Base-by-base conservation (phyloP, 2,329 filamentous ascomycete species). In the Parastagonospora avenae region DNA sequence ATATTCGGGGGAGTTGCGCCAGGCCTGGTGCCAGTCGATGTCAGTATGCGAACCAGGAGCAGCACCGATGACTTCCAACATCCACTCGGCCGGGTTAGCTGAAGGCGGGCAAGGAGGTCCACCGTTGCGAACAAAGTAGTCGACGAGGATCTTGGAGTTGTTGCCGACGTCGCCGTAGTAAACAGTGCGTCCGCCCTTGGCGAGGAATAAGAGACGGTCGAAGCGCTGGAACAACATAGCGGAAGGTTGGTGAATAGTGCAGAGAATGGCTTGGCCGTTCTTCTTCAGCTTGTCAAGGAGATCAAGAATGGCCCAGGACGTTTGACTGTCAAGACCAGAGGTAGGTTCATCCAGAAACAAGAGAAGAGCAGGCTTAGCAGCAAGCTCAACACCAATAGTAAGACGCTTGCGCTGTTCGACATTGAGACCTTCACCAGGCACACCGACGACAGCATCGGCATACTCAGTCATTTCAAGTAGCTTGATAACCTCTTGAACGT, bases 231-330 rank as follows among this genome's bases (percentile, higher is more conserved):
- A 96, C 46, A 97, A 82, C 82, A 96, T 92, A 30, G 92, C 92
- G 11, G 91, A 95, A n/a, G 93, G 93, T 74, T 97, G 93, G 73
- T 97, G 93, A 54, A 97, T 97, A 0, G 93, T 97, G 77, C 92
- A 96, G n/a, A 97, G 85, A 74, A 97, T 91, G 44, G 93, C 92
- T 46, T 74, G 71, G 12, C 93, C 92, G 56, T 86, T 89, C 73
- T 93, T 89, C 64, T 91, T 91, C 30, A 97, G 81, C 75, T 95
- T 96, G 74, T 95, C 89, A 35, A 97, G 83, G 9, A 97, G 83
- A 71, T 91, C 88, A 39, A 92, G 82, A 69, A 97, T 96, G 57
- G 91, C 90, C 91, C 91, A 97, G 0, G 92, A 93, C 1, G 92
- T 96, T 74, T 96, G 92, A 67, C 86, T 91, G 74, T 97, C 93